Evolutionary conservation across 768 basidiomycete genomes (phyloP).

Genomic region (Tricholoma matsutake): DNA sequence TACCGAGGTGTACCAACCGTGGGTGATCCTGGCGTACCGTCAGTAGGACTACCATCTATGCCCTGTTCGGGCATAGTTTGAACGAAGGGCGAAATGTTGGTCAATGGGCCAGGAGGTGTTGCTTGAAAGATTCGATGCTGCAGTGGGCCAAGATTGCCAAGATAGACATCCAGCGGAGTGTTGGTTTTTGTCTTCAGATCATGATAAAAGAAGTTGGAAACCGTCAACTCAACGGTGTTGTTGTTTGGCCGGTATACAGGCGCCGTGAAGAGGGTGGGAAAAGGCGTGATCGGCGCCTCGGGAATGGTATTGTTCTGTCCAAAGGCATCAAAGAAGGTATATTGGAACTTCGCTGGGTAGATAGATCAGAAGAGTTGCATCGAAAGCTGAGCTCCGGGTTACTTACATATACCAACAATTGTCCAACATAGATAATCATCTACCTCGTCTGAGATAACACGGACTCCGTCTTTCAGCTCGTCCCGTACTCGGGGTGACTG

Average conservation of each 20-base stretch:
- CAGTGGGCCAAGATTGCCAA: conserved; percentile 87
- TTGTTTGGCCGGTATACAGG: conserved; percentile 69
- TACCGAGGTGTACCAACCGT: conserved; percentile 44
- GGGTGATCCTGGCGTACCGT: conserved; percentile 27
- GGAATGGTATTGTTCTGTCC: conserved; percentile 77
- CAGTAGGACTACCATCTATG: conserved; percentile 30
- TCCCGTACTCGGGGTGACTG: conserved; percentile 78
- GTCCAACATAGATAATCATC: conserved; percentile 97
- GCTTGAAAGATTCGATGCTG: conserved; percentile 75
- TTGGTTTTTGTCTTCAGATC: conserved; percentile 62
- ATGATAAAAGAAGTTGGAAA: conserved; percentile 86
- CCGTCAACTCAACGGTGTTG: conserved; percentile 78
- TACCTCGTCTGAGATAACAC: conserved; percentile 79
- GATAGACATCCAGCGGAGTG: conserved; percentile 81
- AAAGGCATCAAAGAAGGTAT: conserved; percentile 90
- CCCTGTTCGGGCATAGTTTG: conserved; percentile 39
- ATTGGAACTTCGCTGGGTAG: conserved; percentile 81
- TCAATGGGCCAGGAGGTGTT: conserved; percentile 64
- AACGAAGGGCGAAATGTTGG: conserved; percentile 58
- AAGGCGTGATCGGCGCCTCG: conserved; percentile 80
- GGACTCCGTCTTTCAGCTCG: conserved; percentile 75
- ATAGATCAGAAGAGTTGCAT: conserved; percentile 1
- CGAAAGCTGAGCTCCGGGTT: neutral
- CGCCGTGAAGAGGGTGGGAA: conserved; percentile 81
- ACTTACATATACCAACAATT: conserved; percentile 90